Evolutionary conservation across 2,329 filamentous ascomycete genomes (phyloP).

Genomic region (Trichoderma sp.): DNA sequence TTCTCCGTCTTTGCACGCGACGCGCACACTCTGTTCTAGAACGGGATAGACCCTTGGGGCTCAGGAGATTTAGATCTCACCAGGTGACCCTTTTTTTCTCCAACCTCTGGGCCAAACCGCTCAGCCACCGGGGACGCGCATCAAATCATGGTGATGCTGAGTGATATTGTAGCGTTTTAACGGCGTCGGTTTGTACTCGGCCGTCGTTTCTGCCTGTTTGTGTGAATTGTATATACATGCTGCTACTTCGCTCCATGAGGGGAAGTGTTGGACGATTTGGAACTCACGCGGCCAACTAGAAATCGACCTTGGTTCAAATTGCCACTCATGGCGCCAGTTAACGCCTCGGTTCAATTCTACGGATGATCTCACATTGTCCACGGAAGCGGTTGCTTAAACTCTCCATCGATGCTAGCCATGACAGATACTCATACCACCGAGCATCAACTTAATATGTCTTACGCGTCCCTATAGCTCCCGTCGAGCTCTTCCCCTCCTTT

Average conservation of each 20-base stretch:
- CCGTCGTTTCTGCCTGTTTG: not conserved
- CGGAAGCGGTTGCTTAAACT: not conserved
- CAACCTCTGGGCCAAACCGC: not conserved
- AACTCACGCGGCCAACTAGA: not conserved
- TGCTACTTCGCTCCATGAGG: not conserved
- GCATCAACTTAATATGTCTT: not conserved
- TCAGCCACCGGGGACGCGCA: constrained; percentile 9
- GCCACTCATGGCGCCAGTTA: not conserved
- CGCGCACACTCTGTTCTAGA: not conserved
- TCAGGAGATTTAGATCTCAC: constrained; percentile 9
- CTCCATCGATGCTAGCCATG: not conserved
- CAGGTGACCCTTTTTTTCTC: not conserved
- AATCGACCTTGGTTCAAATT: not conserved
- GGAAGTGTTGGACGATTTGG: not conserved
- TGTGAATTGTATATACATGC: not conserved
- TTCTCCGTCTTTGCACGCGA: not conserved
- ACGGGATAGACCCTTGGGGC: not conserved
- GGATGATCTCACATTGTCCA: not conserved
- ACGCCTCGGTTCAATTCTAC: not conserved
- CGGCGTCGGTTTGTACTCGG: not conserved
- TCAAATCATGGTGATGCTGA: not conserved
- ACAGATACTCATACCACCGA: not conserved
- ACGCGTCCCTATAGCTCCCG: not conserved
- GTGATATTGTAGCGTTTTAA: not conserved
- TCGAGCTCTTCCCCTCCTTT: not conserved